These are phyloP conservation scores for Starmerella vaccinii DNA, from an alignment of 805 yeast species.

Conservation along the genomic window DNA sequence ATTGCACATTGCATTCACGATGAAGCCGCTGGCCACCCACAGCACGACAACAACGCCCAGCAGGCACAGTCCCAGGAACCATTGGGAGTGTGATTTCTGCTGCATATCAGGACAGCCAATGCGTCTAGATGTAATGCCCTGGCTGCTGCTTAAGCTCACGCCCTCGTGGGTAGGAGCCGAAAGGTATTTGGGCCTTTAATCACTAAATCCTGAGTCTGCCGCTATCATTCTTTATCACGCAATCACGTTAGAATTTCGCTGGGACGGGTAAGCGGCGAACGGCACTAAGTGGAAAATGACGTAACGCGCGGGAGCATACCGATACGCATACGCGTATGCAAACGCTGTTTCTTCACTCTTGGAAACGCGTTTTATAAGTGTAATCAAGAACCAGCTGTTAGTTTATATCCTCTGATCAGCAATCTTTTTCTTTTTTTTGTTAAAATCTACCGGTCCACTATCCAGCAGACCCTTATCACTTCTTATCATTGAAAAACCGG, in stretches of 20 bases:
- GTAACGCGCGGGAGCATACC: no score
- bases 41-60: conserved; percentile 65
- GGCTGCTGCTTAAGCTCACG: neutral
- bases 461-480: no score
- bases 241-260: neutral
- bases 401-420: no score
- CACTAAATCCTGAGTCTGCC: neutral
- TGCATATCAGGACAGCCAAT: neutral
- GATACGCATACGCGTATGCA: no score
- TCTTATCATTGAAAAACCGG: no score
- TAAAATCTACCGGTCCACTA: no score
- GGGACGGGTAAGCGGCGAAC: no score
- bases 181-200: neutral
- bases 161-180: neutral
- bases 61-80: conserved; percentile 72
- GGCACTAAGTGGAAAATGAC: no score
- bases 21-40: conserved; percentile 86
- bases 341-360: no score
- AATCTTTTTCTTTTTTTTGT: no score
- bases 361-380: no score
- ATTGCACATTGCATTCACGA: conserved; percentile 56
- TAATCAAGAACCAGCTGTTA: no score
- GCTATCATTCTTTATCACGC: neutral
- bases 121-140: neutral
- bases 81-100: conserved; percentile 29